These are phyloP conservation scores for Sedum album DNA, from an alignment of 164 flowering plant species.

Conservation along the genomic window DNA sequence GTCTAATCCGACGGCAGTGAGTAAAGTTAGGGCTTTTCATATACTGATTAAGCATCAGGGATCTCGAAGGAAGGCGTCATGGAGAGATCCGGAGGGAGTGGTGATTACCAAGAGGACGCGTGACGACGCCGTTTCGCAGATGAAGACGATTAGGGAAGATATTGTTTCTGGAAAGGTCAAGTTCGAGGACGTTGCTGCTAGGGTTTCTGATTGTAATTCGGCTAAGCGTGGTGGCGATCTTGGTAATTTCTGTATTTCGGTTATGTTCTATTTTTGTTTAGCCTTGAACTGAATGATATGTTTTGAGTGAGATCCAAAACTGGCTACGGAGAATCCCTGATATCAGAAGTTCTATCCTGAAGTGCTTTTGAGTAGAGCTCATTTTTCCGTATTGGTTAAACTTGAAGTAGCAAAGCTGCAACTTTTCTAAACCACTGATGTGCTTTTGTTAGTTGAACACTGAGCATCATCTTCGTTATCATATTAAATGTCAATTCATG, in stretches of 20 bases:
- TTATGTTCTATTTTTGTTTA: no score
- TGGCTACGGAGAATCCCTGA: no score
- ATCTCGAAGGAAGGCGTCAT: constrained; percentile 79
- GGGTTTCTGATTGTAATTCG: constrained; percentile 83
- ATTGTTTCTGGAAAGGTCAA: constrained; percentile 62
- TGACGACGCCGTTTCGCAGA: constrained; percentile 67
- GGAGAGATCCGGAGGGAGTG: constrained; percentile 92
- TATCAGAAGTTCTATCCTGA: no score
- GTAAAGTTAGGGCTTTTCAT: constrained; percentile 50
- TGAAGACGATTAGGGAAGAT: constrained; percentile 53
- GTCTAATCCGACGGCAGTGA: constrained; percentile 9
- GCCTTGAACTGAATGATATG: no score
- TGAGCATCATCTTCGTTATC: no score
- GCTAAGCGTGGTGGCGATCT: constrained; percentile 33
- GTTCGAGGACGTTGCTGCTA: constrained; percentile 66
- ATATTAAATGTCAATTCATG: no score
- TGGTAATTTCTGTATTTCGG: background rate
- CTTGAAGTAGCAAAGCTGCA: no score
- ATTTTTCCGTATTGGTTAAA: no score
- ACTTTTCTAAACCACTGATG: no score
- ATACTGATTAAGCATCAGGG: constrained; percentile 85
- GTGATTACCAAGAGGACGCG: constrained; percentile 59
- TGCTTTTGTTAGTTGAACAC: no score
- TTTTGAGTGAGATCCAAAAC: no score
- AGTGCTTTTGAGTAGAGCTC: no score